Conservation (phyloP, 2,329 filamentous ascomycete genomes). For the Colletotrichum gigasporum region DNA sequence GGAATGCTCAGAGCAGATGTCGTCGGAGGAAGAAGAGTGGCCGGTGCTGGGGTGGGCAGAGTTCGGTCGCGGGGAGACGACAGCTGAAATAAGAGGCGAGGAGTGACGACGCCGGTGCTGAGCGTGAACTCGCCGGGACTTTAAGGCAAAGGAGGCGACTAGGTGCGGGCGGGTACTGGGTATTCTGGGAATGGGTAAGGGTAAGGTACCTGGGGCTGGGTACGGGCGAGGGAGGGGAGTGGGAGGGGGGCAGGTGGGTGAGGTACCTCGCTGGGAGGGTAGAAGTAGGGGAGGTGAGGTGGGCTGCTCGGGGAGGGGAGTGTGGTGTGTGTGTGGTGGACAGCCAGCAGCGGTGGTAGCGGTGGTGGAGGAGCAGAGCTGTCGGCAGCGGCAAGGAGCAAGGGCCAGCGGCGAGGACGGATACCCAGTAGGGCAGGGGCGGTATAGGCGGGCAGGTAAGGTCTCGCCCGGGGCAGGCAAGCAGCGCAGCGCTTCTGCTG, state of each 20-base stretch:
- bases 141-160: conserved; percentile 23
- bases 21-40: conserved; percentile 23
- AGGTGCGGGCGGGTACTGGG: not conserved
- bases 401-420: conserved; percentile 1
- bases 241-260: not conserved
- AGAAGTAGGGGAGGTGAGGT: too few species aligned
- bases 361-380: conserved; percentile 16
- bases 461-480: too few species aligned
- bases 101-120: conserved; percentile 12
- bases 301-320: conserved; percentile 32
- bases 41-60: conserved; percentile 15
- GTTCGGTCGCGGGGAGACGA: conserved; percentile 18
- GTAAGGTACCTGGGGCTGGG: conserved; percentile 16
- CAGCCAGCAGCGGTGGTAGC: too few species aligned
- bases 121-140: conserved; percentile 12
- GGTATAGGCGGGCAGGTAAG: not conserved
- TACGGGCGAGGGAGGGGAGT: not conserved
- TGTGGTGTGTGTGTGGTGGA: not conserved
- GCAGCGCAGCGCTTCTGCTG: too few species aligned
- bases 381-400: conserved; percentile 18
- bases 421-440: not conserved
- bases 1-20: conserved; percentile 14
- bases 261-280: too few species aligned
- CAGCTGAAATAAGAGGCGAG: conserved; percentile 32
- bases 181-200: too few species aligned